These are phyloP conservation scores for Fusarium pininemorale DNA, from an alignment of 2,329 filamentous ascomycete species.

Conservation along the genomic window DNA sequence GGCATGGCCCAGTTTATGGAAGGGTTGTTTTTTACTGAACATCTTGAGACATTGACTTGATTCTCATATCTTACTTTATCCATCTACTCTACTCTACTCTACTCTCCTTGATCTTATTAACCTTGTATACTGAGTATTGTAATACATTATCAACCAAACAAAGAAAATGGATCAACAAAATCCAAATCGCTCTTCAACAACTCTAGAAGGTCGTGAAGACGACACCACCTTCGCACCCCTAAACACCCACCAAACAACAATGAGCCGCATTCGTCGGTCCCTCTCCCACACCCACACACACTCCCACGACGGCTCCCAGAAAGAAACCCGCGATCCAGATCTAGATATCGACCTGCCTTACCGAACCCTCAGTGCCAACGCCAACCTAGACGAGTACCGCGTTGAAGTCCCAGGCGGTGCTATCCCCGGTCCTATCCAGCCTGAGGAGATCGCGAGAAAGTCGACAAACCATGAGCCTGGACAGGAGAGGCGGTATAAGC, in stretches of 20 bases:
- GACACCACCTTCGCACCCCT: constrained; percentile 38
- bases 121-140: not conserved
- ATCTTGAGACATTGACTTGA: constrained; percentile 24
- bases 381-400: constrained; percentile 74
- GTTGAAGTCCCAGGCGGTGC: constrained; percentile 69
- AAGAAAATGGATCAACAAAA: constrained; percentile 21
- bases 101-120: not conserved
- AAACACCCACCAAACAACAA: constrained; percentile 29
- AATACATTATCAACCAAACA: not conserved
- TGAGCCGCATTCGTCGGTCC: constrained; percentile 35
- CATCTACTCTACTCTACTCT: not conserved
- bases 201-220: constrained; percentile 20
- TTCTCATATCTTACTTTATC: not conserved
- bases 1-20: not conserved
- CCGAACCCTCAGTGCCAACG: constrained; percentile 67
- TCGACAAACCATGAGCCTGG: constrained; percentile 20
- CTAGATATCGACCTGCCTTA: constrained; percentile 69
- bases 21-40: not conserved
- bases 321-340: constrained; percentile 51
- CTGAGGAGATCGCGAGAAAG: constrained; percentile 37
- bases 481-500: constrained; percentile 53
- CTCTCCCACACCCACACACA: constrained; percentile 26
- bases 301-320: constrained; percentile 35
- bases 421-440: constrained; percentile 59
- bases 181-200: constrained; percentile 31